phyloP scores from a whole-genome alignment of 2,329 filamentous ascomycete genomes.

The Boeremia lycopersici region DNA sequence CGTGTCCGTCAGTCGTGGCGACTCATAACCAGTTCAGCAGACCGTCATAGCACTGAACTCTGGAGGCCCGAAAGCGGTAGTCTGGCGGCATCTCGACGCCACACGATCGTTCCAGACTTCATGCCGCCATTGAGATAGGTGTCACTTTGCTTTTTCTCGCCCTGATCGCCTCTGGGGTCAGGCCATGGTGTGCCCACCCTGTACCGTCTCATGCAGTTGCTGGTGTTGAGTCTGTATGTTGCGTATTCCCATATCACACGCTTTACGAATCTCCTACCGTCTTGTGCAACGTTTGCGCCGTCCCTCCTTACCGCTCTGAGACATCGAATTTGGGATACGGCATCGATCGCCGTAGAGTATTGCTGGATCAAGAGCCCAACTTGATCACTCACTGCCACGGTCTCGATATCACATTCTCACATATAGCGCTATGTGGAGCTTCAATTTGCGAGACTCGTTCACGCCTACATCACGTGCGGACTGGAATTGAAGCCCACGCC shows the following conservation, averaged over 20 bases:
- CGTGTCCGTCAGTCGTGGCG: not conserved
- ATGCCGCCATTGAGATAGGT: not conserved
- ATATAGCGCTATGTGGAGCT: too few relatives aligned
- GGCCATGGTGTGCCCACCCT: constrained; percentile 4
- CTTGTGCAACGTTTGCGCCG: not conserved
- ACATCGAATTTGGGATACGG: too few relatives aligned
- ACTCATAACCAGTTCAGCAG: too few relatives aligned
- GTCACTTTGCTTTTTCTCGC: constrained; percentile 10
- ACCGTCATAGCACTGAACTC: not conserved
- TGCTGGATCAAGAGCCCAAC: too few relatives aligned
- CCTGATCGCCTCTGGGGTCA: constrained; percentile 5
- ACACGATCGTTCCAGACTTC: constrained; percentile 4
- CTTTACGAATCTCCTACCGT: not conserved
- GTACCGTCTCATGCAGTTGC: not conserved
- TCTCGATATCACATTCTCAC: too few relatives aligned
- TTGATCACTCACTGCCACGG: too few relatives aligned
- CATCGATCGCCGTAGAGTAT: too few relatives aligned
- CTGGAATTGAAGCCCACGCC: too few relatives aligned
- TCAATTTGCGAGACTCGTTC: too few relatives aligned
- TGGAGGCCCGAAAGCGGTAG: not conserved
- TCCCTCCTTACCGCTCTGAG: too few relatives aligned
- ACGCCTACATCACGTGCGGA: too few relatives aligned
- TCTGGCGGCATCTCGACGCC: not conserved
- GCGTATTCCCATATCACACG: not conserved
- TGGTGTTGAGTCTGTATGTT: not conserved